Percentiles rank a stretch among this genome's conserved stretches.
These are phyloP conservation scores for Enterospora canceri DNA, from an alignment of 371 early-diverging fungal species.

Conservation along the genomic window DNA sequence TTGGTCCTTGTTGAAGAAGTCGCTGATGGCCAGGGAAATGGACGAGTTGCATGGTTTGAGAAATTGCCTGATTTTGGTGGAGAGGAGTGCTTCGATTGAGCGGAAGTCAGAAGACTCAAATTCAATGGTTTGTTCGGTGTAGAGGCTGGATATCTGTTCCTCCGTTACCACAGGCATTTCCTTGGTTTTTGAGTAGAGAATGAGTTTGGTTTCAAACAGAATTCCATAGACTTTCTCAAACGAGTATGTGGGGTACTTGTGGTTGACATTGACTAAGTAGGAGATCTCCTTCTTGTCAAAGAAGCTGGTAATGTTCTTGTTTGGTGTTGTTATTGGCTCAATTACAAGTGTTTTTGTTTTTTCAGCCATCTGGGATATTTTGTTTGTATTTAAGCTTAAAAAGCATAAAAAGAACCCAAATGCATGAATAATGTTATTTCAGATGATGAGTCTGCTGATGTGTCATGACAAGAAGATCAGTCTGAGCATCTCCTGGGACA, in stretches of 20 bases:
- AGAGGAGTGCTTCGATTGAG: too few species aligned
- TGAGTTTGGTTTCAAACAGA: too few species aligned
- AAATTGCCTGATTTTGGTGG: too few species aligned
- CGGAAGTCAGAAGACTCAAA: too few species aligned
- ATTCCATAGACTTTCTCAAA: not conserved
- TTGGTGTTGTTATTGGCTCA: slow-evolving; percentile 46
- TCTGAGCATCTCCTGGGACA: too few species aligned
- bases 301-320: slow-evolving; percentile 55
- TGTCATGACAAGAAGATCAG: too few species aligned
- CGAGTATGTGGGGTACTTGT: slow-evolving; percentile 41
- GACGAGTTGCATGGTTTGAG: not conserved
- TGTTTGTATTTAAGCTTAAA: not conserved
- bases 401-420: not conserved
- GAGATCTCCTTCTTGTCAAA: slow-evolving; percentile 53
- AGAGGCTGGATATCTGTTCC: too few species aligned
- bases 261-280: slow-evolving; percentile 32
- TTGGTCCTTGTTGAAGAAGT: slow-evolving; percentile 34
- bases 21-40: not conserved
- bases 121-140: too few species aligned
- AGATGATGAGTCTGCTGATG: too few species aligned
- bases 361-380: not conserved
- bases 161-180: too few species aligned
- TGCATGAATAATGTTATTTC: not conserved
- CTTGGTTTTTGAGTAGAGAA: too few species aligned
- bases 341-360: not conserved